These are phyloP conservation scores for Neurospora tetraspora DNA, from an alignment of 495 filamentous ascomycete genomes.

Conservation along the genomic window DNA sequence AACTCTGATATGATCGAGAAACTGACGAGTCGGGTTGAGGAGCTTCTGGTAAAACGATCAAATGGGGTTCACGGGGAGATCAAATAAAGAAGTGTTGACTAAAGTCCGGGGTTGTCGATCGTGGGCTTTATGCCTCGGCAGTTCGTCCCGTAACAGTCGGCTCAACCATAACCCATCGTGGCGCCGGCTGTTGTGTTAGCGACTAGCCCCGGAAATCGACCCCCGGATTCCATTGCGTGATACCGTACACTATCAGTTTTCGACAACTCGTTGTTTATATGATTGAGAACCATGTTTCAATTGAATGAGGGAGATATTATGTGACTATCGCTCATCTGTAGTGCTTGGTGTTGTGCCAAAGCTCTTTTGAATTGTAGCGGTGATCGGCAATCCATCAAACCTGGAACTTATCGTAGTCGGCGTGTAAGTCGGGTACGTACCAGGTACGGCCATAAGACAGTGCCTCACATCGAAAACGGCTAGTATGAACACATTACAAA, in stretches of 20 bases:
- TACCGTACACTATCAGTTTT: neutral
- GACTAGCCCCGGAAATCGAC: neutral
- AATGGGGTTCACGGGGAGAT: neutral
- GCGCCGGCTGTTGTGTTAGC: neutral
- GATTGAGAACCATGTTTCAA: neutral
- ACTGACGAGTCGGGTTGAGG: neutral
- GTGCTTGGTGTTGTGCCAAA: neutral
- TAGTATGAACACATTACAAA: neutral
- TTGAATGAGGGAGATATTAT: neutral
- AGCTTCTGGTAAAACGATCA: neutral
- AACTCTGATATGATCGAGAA: neutral
- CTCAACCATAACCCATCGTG: neutral
- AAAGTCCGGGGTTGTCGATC: neutral
- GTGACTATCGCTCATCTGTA: neutral
- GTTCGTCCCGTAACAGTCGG: too few species aligned
- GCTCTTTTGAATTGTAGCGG: neutral
- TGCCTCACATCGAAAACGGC: neutral
- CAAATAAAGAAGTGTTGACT: neutral
- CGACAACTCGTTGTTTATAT: neutral
- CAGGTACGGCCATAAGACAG: neutral
- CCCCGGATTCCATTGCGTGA: neutral
- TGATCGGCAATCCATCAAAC: neutral
- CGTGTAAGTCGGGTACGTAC: neutral
- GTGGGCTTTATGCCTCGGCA: neutral
- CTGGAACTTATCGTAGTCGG: neutral